These are phyloP conservation scores for Tillandsia leiboldiana DNA, from an alignment of 176 grass and related monocot species.

Conservation along the genomic window DNA sequence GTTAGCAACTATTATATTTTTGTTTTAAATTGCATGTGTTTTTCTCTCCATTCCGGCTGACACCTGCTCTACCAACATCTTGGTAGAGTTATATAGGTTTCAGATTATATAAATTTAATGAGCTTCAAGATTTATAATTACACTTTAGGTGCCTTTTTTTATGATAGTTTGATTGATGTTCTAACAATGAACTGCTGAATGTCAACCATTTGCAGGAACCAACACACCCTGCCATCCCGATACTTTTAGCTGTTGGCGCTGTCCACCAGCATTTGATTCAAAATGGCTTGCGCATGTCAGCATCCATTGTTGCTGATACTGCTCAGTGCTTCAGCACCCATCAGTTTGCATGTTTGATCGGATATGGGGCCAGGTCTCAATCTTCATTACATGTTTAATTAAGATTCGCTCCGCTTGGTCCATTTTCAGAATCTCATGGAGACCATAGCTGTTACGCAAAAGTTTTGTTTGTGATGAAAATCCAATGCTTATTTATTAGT, in stretches of 20 bases:
- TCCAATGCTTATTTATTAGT: too few relatives aligned
- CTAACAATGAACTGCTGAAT: background rate
- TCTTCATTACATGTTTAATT: background rate
- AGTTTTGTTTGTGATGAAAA: too few relatives aligned
- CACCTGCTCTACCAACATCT: too few relatives aligned
- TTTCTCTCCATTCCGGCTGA: too few relatives aligned
- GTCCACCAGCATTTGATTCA: slow-evolving; percentile 99
- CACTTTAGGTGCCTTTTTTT: slow-evolving; percentile 5
- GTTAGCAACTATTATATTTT: too few relatives aligned
- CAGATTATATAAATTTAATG: background rate
- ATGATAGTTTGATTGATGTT: background rate
- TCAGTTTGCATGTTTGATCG: slow-evolving; percentile 98
- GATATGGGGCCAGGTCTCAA: slow-evolving; percentile 95
- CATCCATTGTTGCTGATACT: slow-evolving; percentile 94
- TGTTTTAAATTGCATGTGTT: too few relatives aligned
- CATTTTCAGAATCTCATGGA: background rate
- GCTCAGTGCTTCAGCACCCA: slow-evolving; percentile 99
- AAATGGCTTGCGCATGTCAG: slow-evolving; percentile 91
- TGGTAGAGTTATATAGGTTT: background rate
- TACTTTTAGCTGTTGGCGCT: slow-evolving; percentile 94
- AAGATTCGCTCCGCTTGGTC: slow-evolving; percentile 20
- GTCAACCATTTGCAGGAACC: slow-evolving; percentile 47
- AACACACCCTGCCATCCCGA: slow-evolving; percentile 85
- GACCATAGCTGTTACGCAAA: too few relatives aligned
- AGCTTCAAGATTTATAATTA: background rate